These are phyloP conservation scores for Backusella parvicylindrica DNA, from an alignment of 192 early-diverging fungal genomes.

Conservation along the genomic window DNA sequence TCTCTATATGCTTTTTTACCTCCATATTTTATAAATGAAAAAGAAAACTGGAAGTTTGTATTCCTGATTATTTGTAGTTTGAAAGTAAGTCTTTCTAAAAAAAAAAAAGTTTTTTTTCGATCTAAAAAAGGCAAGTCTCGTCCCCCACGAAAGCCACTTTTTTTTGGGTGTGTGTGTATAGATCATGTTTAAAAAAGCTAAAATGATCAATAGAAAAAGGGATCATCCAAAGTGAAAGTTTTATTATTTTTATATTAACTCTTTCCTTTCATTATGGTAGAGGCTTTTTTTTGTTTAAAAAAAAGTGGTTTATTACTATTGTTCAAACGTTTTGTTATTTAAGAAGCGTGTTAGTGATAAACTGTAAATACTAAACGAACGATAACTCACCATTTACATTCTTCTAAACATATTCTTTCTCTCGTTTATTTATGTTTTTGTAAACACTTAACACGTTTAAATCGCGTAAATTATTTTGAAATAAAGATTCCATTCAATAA, in stretches of 20 bases:
- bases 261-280: neutral
- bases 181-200: neutral
- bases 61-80: neutral
- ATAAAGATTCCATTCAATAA: no score
- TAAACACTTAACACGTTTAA: neutral
- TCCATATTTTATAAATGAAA: slow-evolving; percentile 3
- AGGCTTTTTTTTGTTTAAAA: neutral
- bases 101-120: neutral
- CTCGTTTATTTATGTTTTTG: neutral
- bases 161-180: neutral
- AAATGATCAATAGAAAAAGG: neutral
- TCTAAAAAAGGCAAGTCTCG: neutral
- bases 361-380: neutral
- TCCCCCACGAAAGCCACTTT: neutral
- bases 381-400: neutral
- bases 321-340: neutral
- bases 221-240: neutral
- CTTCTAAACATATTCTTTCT: neutral
- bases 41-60: neutral
- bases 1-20: neutral
- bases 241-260: neutral
- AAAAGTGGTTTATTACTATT: neutral
- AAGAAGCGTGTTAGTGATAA: neutral
- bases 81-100: neutral
- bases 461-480: neutral